Conservation (phyloP, 768 basidiomycete genomes). For the Mycena polygramma region DNA sequence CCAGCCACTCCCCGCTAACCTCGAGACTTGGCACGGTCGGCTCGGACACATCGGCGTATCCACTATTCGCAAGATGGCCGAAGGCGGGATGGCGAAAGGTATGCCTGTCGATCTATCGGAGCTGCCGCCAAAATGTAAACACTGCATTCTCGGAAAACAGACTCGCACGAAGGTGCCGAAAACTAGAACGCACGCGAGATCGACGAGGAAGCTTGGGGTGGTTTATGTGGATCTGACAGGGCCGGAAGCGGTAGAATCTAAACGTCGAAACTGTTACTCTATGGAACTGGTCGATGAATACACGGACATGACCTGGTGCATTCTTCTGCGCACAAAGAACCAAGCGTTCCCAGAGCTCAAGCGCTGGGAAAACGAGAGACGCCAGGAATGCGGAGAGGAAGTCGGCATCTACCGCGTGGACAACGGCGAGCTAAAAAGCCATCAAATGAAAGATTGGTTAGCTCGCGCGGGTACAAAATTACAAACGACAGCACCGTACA, state of each 20-base stretch:
- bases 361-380: conserved; percentile 5
- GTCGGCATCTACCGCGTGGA: conserved; percentile 7
- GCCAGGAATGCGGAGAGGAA: conserved; percentile 1
- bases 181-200: conserved; percentile 2
- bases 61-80: conserved; percentile 29
- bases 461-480: neutral
- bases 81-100: conserved; percentile 26
- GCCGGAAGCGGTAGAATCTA: conserved; percentile 28
- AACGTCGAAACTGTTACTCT: neutral
- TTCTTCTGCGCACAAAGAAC: neutral
- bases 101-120: conserved; percentile 36
- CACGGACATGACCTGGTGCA: conserved; percentile 3
- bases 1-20: neutral
- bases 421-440: conserved; percentile 10
- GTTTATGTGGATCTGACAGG: conserved; percentile 37
- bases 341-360: neutral
- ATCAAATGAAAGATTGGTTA: neutral
- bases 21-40: conserved; percentile 37
- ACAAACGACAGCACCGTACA: neutral
- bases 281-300: conserved; percentile 19
- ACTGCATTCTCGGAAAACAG: conserved; percentile 40
- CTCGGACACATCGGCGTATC: conserved; percentile 36
- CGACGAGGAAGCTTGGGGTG: conserved; percentile 22
- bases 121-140: conserved; percentile 27
- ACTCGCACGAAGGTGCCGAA: conserved; percentile 31